Evolutionary conservation across 257 asterid genomes (phyloP), one percentile per base, ranked within the genome.

Genomic region (Petunia secreta): DNA sequence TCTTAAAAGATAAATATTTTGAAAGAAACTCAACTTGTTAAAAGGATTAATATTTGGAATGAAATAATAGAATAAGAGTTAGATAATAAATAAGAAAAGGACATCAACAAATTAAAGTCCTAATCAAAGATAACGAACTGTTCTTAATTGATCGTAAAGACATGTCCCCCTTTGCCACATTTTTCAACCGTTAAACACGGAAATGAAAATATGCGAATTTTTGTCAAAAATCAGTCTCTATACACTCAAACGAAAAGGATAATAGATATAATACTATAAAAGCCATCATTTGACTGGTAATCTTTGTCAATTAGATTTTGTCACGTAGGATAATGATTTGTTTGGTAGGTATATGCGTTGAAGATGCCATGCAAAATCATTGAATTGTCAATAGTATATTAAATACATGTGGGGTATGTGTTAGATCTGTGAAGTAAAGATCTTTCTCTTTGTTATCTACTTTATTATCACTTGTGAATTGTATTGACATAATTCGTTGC

Each of bases 161-260:
- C 43, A 10, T 71, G 77, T 25, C 3, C 59, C 59, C 77, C 59
- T 69, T 69, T 10, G 6, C 60, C 60, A 48, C 59, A 71, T 9
- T 48, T 48, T 71, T 71, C 60, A 2, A 48, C 11, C 77, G 59
- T 10, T 71, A 48, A 71, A 71, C 77, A 25, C 77, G 77, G 77
- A 25, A 48, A 25, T 71, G 13, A 71, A 0, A 48, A 71, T 71
- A 16, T 46, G 7, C 34, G 60, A 71, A 71, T 25, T 10, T 46
- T 69, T 43, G 25, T 46, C 25, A 25, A 46, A 69, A 71, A 25
- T 25, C 25, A 71, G 60, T 48, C 60, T 71, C 43, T 34, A 71
- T 48, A 48, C 60, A 25, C 60, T 9, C 43, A 25, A 10, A 10
- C 50, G 34, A 15, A 43, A 10, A 2, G 37, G 38, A 4, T 6